Conservation (phyloP, 257 asterid genomes). For the Eucommia ulmoides region DNA sequence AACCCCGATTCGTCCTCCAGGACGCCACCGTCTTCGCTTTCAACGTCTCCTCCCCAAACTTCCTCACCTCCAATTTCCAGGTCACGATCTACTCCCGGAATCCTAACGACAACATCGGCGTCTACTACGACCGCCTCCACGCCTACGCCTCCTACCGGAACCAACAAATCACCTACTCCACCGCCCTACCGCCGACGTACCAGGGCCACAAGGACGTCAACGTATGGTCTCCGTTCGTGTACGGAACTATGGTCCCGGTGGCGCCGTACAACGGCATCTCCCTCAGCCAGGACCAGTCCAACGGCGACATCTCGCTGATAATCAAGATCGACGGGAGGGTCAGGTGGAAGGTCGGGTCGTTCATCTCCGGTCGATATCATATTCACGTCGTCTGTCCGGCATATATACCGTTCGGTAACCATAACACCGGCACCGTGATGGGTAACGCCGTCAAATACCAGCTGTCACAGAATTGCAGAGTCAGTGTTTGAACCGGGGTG, state of each 20-base stretch:
- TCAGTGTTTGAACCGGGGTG: constrained; percentile 37
- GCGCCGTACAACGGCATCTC: constrained; percentile 69
- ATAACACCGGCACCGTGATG: constrained; percentile 22
- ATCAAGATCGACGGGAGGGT: constrained; percentile 61
- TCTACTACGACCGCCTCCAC: constrained; percentile 48
- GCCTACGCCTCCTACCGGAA: constrained; percentile 44
- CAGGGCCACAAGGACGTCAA: constrained; percentile 73
- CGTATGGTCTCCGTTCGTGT: constrained; percentile 75
- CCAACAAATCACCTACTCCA: constrained; percentile 75
- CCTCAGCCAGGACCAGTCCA: constrained; percentile 34
- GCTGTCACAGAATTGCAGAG: constrained; percentile 42
- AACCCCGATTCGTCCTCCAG: no score
- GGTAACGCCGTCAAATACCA: constrained; percentile 66
- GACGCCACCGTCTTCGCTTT: no score
- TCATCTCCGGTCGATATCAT: constrained; percentile 55
- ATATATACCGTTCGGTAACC: constrained; percentile 39
- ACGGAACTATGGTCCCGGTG: constrained; percentile 54
- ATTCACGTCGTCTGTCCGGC: constrained; percentile 21
- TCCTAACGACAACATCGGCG: no score
- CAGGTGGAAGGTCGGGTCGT: constrained; percentile 55
- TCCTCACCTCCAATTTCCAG: no score
- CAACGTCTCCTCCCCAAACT: no score
- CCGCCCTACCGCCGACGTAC: constrained; percentile 54
- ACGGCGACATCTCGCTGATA: constrained; percentile 38
- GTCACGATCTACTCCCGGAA: no score